phyloP scores from a whole-genome alignment of 2,329 filamentous ascomycete species.

The Didymella sp. region DNA sequence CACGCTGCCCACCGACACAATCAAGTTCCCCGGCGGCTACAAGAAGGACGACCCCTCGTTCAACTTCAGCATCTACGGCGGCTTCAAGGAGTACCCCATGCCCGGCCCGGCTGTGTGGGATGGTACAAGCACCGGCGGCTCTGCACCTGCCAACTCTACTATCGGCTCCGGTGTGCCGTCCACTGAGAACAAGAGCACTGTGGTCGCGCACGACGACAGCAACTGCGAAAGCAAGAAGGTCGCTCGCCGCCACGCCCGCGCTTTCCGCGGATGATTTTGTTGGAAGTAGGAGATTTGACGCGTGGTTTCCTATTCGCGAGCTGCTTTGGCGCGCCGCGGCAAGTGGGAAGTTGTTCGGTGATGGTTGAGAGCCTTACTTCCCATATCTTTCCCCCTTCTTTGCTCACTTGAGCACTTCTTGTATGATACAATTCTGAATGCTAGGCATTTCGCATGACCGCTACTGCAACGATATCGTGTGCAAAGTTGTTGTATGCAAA shows the following conservation, averaged over 20 bases:
- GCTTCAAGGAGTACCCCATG: background rate
- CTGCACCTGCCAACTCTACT: background rate
- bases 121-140: background rate
- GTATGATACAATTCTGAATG: background rate
- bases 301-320: background rate
- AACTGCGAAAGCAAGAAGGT: background rate
- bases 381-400: background rate
- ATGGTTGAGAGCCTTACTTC: background rate
- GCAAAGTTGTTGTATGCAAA: too few relatives aligned
- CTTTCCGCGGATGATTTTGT: too few relatives aligned
- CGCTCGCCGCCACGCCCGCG: background rate
- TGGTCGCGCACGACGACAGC: background rate
- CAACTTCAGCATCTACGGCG: background rate
- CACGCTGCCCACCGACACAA: conserved; percentile 36
- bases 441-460: background rate
- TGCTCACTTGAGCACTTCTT: background rate
- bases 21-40: conserved; percentile 53
- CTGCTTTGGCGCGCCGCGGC: background rate
- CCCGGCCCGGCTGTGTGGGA: background rate
- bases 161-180: background rate
- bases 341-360: background rate
- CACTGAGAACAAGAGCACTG: background rate
- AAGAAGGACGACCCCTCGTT: conserved; percentile 32
- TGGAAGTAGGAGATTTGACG: background rate
- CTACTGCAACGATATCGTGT: background rate